Base-by-base conservation (phyloP, 1,139 yeast genomes). In the Magnusiomyces fungicola region DNA sequence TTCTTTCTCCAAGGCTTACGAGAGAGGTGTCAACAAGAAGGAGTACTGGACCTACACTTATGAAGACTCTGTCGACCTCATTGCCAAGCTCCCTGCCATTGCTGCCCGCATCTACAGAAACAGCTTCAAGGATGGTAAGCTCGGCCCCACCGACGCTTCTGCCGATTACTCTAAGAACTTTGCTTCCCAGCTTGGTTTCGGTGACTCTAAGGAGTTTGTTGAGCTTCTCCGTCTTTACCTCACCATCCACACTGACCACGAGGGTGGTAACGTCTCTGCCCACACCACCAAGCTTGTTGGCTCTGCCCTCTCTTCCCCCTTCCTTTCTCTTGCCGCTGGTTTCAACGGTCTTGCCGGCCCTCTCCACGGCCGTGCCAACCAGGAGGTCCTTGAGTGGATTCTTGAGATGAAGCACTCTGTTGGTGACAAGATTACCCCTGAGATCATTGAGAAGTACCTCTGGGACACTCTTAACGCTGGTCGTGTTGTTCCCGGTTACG, bases 191-290 rank as follows among this genome's bases (percentile, higher is more conserved):
- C 78, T 90, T 65, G 97, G 98, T 66, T 86, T 74, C 72, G 89
- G 88, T 67, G 77, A 76, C 65, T 79, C 83, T 76, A 69, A 72
- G 66, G 88, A 84, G 74, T 89, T 90, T 70, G 77, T 83, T 58
- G 96, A 90, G 75, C 80, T 90, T 68, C 80, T 90, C 84, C 86
- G 97, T 78, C 79, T 90, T 67, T 90, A 90, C 81, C 78, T 90
- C 69, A 86, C 97, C 64, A 85, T 90, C 72, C 97, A 90, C 80
- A 84, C 95, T 53, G 97, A 90, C 72, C 97, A 90, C 77, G 97
- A 90, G 77, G 97, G 97, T 76, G 97, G 97, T 73, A 90, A 90
- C 70, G 97, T 90, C 58, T 87, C 96, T 56, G 97, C 97, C 54
- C 97, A 90, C 78, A 83, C 97, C 68, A 90, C 97, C 64, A 96